phyloP scores from a whole-genome alignment of 768 basidiomycete genomes.

The Suillus bovinus region DNA sequence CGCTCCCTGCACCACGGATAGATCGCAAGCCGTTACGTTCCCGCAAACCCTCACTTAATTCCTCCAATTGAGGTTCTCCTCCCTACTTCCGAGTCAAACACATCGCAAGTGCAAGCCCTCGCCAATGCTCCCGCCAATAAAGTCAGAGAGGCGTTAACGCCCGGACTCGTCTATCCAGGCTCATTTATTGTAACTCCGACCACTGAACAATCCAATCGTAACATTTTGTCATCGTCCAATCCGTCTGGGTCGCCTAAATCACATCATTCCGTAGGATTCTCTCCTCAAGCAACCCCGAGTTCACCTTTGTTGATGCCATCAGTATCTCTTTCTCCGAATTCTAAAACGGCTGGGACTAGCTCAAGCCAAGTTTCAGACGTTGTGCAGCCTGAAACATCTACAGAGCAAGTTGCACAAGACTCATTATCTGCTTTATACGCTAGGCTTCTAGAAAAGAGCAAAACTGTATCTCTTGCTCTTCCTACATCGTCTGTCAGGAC shows the following conservation, averaged over 20 bases:
- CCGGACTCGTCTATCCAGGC: neutral
- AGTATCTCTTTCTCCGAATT: neutral
- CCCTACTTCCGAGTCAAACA: constrained; percentile 18
- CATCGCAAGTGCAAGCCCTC: neutral
- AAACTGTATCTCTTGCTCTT: constrained; percentile 15
- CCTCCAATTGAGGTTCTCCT: constrained; percentile 33
- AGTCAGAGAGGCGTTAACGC: neutral
- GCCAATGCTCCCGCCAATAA: neutral
- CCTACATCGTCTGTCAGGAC: constrained; percentile 8
- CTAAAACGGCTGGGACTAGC: neutral
- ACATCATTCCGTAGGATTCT: neutral
- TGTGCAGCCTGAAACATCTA: neutral
- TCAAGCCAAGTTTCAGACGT: neutral
- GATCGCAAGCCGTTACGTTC: neutral
- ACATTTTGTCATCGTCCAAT: neutral
- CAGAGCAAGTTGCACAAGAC: constrained; percentile 7
- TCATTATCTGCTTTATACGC: constrained; percentile 14
- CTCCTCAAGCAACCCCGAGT: neutral
- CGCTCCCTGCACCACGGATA: constrained; percentile 3
- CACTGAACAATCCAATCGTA: neutral
- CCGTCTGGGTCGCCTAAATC: neutral
- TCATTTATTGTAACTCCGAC: neutral
- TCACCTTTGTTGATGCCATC: neutral
- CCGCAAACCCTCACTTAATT: constrained; percentile 21
- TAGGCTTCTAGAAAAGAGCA: constrained; percentile 18